phyloP scores from a whole-genome alignment of 2,329 filamentous ascomycete species.

The Nannizzia gypsea region DNA sequence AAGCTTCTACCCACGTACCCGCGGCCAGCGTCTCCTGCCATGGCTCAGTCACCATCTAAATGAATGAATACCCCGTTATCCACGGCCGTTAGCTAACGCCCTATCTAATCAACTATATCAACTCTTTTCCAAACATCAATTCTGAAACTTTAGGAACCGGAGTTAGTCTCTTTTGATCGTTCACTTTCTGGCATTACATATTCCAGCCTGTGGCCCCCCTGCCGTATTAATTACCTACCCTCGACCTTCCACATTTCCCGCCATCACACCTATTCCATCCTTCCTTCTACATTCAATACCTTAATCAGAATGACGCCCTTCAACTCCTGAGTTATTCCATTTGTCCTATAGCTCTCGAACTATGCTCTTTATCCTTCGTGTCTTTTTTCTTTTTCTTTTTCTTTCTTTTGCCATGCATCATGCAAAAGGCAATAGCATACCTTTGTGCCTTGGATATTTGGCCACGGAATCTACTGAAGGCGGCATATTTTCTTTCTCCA shows the following conservation, averaged over 20 bases:
- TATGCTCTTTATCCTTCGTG: neutral
- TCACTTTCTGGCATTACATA: neutral
- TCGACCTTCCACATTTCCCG: neutral
- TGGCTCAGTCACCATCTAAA: constrained; percentile 19
- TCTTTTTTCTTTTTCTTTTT: too few relatives aligned
- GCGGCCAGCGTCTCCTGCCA: constrained; percentile 23
- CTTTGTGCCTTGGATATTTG: neutral
- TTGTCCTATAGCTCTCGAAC: neutral
- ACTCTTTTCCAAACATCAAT: neutral
- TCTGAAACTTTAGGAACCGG: neutral
- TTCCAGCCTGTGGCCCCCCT: neutral
- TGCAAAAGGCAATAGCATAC: neutral
- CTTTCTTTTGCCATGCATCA: neutral
- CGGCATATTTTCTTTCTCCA: neutral
- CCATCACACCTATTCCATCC: neutral
- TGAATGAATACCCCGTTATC: neutral
- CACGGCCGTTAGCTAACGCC: neutral
- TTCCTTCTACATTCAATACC: neutral
- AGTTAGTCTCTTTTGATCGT: neutral
- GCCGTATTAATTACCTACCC: neutral
- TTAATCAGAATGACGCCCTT: neutral
- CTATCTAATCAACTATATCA: neutral
- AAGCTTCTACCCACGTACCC: constrained; percentile 21
- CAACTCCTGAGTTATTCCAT: too few relatives aligned
- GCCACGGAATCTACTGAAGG: neutral